These are phyloP conservation scores for Harringtonia lauricola DNA, from an alignment of 2,329 filamentous ascomycete genomes.

Conservation along the genomic window DNA sequence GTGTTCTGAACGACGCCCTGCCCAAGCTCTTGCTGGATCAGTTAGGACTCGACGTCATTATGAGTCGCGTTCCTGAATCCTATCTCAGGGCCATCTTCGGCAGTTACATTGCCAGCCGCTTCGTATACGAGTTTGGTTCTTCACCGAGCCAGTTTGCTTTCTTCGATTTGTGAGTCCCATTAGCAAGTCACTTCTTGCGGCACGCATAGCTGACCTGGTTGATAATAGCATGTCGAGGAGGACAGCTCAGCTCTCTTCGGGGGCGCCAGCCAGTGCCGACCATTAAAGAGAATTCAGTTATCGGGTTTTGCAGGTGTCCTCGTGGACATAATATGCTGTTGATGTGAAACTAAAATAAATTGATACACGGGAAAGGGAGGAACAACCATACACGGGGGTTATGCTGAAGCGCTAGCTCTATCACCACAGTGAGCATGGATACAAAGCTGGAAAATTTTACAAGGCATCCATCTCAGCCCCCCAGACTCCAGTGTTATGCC, in stretches of 20 bases:
- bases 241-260: slow-evolving; percentile 36
- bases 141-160: slow-evolving; percentile 93
- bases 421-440: no score
- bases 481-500: no score
- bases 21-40: slow-evolving; percentile 75
- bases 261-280: slow-evolving; percentile 15
- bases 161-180: slow-evolving; percentile 81
- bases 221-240: slow-evolving; percentile 52
- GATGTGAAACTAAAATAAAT: no score
- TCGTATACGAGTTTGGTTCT: slow-evolving; percentile 92
- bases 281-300: no score
- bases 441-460: no score
- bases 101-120: slow-evolving; percentile 86
- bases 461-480: no score
- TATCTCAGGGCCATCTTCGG: slow-evolving; percentile 95
- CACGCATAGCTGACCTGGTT: background rate
- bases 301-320: no score
- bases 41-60: slow-evolving; percentile 82
- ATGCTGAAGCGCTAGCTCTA: no score
- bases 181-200: background rate
- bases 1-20: slow-evolving; percentile 74
- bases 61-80: slow-evolving; percentile 76
- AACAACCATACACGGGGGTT: no score
- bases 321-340: no score
- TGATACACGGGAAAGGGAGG: no score